phyloP scores from a whole-genome alignment of 2,329 filamentous ascomycete species.

The Penicillium expansum region DNA sequence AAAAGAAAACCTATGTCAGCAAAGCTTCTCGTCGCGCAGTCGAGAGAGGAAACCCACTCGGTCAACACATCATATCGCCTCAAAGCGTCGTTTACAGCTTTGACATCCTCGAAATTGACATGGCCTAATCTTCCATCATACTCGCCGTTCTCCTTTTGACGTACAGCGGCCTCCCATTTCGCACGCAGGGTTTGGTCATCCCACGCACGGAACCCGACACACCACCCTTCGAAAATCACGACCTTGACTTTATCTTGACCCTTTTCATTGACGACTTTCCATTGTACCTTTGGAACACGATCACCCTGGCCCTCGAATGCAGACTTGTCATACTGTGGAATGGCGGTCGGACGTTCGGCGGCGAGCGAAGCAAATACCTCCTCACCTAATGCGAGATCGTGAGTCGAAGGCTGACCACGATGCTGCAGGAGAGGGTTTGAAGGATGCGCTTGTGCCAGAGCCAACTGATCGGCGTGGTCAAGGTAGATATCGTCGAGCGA shows the following conservation, averaged over 20 bases:
- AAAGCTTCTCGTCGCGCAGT: background rate
- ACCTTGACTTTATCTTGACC: conserved; percentile 51
- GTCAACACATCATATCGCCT: conserved; percentile 59
- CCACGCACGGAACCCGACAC: conserved; percentile 74
- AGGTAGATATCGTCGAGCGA: conserved; percentile 92
- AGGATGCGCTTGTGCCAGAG: conserved; percentile 63
- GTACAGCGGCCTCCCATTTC: conserved; percentile 52
- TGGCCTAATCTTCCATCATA: conserved; percentile 54
- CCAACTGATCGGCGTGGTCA: conserved; percentile 64
- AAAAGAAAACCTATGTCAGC: conserved; percentile 15
- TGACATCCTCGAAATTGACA: conserved; percentile 55
- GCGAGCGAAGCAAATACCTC: conserved; percentile 62
- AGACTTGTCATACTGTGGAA: conserved; percentile 84
- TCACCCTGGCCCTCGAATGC: conserved; percentile 74
- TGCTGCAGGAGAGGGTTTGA: conserved; percentile 75
- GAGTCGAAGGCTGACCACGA: conserved; percentile 78
- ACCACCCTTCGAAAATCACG: conserved; percentile 88
- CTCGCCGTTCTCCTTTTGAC: conserved; percentile 47
- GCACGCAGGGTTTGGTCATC: conserved; percentile 53
- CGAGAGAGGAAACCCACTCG: conserved; percentile 36
- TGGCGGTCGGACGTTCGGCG: conserved; percentile 51
- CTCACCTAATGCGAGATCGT: conserved; percentile 67
- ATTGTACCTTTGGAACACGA: conserved; percentile 60
- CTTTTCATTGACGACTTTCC: conserved; percentile 54
- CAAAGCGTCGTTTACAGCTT: conserved; percentile 59